Percentiles rank a stretch among this genome's conserved stretches.
Evolutionary conservation across 2,329 filamentous ascomycete species (phyloP).

Genomic region (Fusarium pseudonygamai): DNA sequence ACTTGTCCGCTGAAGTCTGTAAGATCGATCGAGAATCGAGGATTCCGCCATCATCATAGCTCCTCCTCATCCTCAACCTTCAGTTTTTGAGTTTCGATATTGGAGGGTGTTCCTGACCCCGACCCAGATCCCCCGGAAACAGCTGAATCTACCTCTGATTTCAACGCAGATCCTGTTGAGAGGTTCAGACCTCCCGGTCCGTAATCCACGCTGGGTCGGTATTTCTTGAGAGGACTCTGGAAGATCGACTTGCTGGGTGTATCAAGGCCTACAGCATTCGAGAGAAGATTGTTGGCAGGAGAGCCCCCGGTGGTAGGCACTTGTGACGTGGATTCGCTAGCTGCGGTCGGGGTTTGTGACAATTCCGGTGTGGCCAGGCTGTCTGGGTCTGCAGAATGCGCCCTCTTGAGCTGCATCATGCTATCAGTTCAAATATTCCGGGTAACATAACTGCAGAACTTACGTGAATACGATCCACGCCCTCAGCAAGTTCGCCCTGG

Average conservation of each 20-base stretch:
- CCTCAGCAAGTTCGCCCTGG: constrained; percentile 80
- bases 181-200: constrained; percentile 38
- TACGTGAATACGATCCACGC: constrained; percentile 84
- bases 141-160: constrained; percentile 47
- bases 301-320: constrained; percentile 22
- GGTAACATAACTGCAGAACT: constrained; percentile 39
- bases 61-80: constrained; percentile 53
- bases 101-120: constrained; percentile 32
- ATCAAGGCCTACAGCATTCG: constrained; percentile 35
- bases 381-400: constrained; percentile 78
- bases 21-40: neutral
- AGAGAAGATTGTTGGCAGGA: constrained; percentile 17
- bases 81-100: constrained; percentile 34
- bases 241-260: constrained; percentile 55
- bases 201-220: constrained; percentile 66
- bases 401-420: constrained; percentile 74
- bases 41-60: constrained; percentile 43
- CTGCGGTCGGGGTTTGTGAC: constrained; percentile 54
- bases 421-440: constrained; percentile 14
- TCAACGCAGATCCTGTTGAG: constrained; percentile 45
- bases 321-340: constrained; percentile 51
- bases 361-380: constrained; percentile 50
- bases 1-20: neutral
- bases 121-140: constrained; percentile 39
- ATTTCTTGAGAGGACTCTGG: constrained; percentile 80